Percentiles rank a stretch among this genome's conserved stretches.
These are phyloP conservation scores for Phyllosticta citriasiana DNA, from an alignment of 2,329 filamentous ascomycete species.

Conservation along the genomic window DNA sequence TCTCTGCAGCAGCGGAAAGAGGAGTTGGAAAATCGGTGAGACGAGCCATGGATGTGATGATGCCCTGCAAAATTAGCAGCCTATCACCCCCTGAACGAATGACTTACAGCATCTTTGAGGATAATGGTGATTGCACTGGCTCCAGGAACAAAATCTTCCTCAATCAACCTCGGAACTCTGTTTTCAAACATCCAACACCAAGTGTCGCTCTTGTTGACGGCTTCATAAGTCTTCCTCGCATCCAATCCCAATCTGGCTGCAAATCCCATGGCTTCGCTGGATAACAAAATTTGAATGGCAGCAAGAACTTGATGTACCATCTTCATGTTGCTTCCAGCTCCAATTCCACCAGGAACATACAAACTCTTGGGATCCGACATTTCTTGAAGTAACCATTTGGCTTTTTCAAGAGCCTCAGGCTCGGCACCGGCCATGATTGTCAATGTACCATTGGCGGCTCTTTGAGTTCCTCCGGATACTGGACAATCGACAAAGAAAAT, in stretches of 20 bases:
- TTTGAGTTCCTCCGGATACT: conserved; percentile 59
- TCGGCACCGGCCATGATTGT: conserved; percentile 64
- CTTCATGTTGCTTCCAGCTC: conserved; percentile 47
- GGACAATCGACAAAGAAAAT: conserved; percentile 61
- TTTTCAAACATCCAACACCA: conserved; percentile 49
- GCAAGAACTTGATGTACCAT: conserved; percentile 50
- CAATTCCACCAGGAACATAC: conserved; percentile 43
- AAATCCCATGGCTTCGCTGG: conserved; percentile 48
- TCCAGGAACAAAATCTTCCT: conserved; percentile 39
- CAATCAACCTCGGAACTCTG: conserved; percentile 43
- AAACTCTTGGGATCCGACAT: conserved; percentile 54
- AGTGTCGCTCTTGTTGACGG: conserved; percentile 32
- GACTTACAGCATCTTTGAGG: conserved; percentile 34
- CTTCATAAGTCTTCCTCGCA: conserved; percentile 38
- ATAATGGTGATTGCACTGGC: conserved; percentile 38
- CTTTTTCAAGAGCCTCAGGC: conserved; percentile 47
- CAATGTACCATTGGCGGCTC: conserved; percentile 61
- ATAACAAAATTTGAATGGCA: conserved; percentile 47
- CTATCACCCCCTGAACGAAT: too few relatives aligned
- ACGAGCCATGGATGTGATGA: conserved; percentile 57
- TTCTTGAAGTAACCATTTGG: conserved; percentile 48
- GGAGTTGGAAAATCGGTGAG: conserved; percentile 49
- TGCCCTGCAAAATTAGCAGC: conserved; percentile 32
- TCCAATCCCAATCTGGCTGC: conserved; percentile 45
- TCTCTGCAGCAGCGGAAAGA: conserved; percentile 53